Percentiles rank a stretch among this genome's conserved stretches.
phyloP scores from a whole-genome alignment of 1,139 yeast species.

The Wickerhamiella infanticola region DNA sequence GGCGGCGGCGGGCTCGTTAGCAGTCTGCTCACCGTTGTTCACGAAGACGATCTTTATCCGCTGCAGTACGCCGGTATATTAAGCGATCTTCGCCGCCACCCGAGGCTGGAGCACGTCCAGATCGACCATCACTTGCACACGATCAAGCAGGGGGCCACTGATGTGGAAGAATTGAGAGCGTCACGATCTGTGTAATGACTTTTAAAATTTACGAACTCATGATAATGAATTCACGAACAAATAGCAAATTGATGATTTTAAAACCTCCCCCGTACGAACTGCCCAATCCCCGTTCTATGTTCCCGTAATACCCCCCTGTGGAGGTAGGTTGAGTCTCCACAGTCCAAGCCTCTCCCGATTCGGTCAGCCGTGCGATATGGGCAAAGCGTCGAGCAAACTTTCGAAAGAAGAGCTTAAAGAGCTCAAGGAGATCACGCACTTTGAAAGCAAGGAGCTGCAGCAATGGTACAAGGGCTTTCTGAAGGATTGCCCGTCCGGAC shows the following conservation, averaged over 20 bases:
- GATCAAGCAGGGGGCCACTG: neutral
- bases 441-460: constrained; percentile 85
- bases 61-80: constrained; percentile 11
- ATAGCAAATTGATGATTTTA: neutral
- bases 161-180: constrained; percentile 1
- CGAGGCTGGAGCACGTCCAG: constrained; percentile 9
- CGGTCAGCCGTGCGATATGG: constrained; percentile 37
- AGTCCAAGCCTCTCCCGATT: neutral
- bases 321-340: neutral
- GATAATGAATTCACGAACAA: neutral
- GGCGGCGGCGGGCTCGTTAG: constrained; percentile 10
- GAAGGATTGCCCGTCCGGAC: constrained; percentile 89
- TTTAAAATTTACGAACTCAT: neutral
- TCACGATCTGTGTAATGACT: neutral
- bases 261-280: neutral
- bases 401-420: constrained; percentile 81
- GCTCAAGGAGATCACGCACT: constrained; percentile 74
- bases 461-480: constrained; percentile 97
- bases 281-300: neutral
- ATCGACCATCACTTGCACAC: constrained; percentile 7
- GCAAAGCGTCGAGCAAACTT: constrained; percentile 84
- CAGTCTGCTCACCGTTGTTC: constrained; percentile 12
- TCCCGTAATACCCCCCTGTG: too few species aligned
- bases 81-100: constrained; percentile 5
- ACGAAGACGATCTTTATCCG: constrained; percentile 11